A percentile compares a stretch with the other conserved stretches of the same genome.
phyloP scores from a whole-genome alignment of 2,329 filamentous ascomycete genomes.

The Penicillium sp. region DNA sequence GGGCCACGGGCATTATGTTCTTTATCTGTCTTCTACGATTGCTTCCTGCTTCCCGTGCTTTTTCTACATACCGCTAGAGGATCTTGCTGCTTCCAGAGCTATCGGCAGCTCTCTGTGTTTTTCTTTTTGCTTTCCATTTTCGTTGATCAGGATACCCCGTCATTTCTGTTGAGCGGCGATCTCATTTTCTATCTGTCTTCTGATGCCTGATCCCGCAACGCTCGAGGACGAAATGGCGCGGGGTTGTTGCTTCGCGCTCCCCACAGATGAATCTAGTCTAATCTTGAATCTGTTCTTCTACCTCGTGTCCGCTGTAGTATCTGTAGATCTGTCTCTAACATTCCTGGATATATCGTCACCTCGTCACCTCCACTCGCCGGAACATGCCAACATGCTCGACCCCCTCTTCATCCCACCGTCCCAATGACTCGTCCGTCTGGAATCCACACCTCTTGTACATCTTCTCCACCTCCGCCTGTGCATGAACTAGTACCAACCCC shows the following conservation, averaged over 20 bases:
- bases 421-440: conserved; percentile 67
- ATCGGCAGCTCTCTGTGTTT: conserved; percentile 8
- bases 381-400: conserved; percentile 88
- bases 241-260: conserved; percentile 3
- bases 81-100: background rate
- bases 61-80: conserved; percentile 3
- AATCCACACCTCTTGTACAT: conserved; percentile 75
- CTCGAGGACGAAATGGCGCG: conserved; percentile 8
- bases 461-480: conserved; percentile 64
- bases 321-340: background rate
- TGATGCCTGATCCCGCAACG: conserved; percentile 13
- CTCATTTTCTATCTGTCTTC: conserved; percentile 15
- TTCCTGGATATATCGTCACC: background rate
- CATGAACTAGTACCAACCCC: conserved; percentile 76
- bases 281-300: background rate
- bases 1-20: conserved; percentile 1
- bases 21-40: background rate
- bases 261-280: background rate
- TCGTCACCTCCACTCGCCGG: conserved; percentile 35
- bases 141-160: conserved; percentile 37
- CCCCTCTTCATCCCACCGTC: conserved; percentile 77
- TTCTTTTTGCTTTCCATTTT: conserved; percentile 10
- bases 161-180: conserved; percentile 29
- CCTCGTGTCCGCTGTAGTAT: background rate
- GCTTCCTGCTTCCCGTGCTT: background rate